Evolutionary conservation across 352 stramenopile genomes (phyloP), one percentile per base, ranked within the genome.

Genomic region (Phytopythium kandeliae): DNA sequence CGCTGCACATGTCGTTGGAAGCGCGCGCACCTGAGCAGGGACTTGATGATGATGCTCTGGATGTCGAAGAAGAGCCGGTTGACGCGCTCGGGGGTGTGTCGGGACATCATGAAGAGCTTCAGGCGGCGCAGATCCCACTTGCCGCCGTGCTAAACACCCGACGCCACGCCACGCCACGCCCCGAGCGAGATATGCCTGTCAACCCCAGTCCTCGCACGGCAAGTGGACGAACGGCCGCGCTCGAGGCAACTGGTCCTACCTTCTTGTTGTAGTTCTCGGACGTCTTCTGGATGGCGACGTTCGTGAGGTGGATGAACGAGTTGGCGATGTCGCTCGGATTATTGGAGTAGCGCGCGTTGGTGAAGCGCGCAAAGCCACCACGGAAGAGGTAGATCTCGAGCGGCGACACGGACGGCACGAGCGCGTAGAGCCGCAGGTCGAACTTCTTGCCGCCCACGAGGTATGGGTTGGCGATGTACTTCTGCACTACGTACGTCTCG

Each of bases 381-480:
- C 91, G 82, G 58, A 97, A 97, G 34, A 97, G 62, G 62, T 93
- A 98, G 42, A 97, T 92, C 57, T 89, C 80, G 8, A 98, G 70
- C 15, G 93, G 92, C 24, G 73, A 80, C 58, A 96, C 98, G n/a
- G 74, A 92, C 33, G 91, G 90, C 19, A 98, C 92, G 25, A 98
- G 75, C 7, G 89, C 91, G 54, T 98, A 98, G 4, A 98, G 63
- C 8, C 93, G 71, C 38, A 98, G 58, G 57, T 98, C 92, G 65
- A 98, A 98, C 70, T 98, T 98, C 60, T 97, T 98, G 21, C 92
- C 89, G 28, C 93, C 92, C 0, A 98, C 74, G 30, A 97, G 74
- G 51, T 96, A 97, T 37, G 93, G 93, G 43, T 96, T 97, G 31
- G 79, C 85, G 49, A 98, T 94, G 70, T 98, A 98, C 30, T 85